A percentile compares a stretch with the other conserved stretches of the same genome.
Evolutionary conservation across 1,284 basidiomycete species (phyloP).

Genomic region (Leccinum pallidistipes): DNA sequence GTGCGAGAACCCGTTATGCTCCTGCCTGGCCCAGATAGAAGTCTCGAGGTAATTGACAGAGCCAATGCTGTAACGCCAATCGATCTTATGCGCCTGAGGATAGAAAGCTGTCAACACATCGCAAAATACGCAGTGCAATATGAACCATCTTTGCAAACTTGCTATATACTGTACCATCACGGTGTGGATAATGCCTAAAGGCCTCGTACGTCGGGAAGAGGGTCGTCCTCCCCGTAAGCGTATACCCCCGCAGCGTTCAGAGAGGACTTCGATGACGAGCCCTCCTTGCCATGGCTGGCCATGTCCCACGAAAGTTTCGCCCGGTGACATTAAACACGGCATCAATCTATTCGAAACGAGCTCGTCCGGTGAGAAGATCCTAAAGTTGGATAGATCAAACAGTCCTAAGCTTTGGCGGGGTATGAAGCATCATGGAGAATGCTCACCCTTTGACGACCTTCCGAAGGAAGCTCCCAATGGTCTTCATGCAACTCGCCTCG

Average conservation of each 20-base stretch:
- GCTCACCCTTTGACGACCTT: constrained; percentile 58
- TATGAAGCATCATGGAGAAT: neutral
- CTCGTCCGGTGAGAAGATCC: constrained; percentile 92
- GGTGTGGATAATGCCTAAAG: constrained; percentile 72
- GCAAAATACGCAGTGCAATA: neutral
- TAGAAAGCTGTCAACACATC: neutral
- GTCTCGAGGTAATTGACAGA: constrained; percentile 88
- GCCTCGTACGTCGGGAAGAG: constrained; percentile 91
- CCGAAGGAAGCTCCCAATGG: constrained; percentile 59
- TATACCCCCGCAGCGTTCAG: constrained; percentile 87
- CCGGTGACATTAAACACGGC: constrained; percentile 64
- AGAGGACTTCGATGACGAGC: constrained; percentile 84
- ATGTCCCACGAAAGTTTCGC: constrained; percentile 82
- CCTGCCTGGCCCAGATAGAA: constrained; percentile 83
- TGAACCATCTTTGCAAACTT: constrained; percentile 81
- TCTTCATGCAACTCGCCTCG: constrained; percentile 79
- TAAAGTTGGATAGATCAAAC: constrained; percentile 63
- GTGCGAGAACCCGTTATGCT: constrained; percentile 80
- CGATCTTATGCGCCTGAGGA: constrained; percentile 59
- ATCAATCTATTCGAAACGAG: constrained; percentile 86
- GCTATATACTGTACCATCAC: constrained; percentile 79
- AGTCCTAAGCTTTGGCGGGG: neutral
- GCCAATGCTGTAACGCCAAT: constrained; percentile 72
- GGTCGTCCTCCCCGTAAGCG: constrained; percentile 77
- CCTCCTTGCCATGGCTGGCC: constrained; percentile 65